Base-by-base conservation (phyloP, 106 monocot genomes). In the Narthecium ossifragum region DNA sequence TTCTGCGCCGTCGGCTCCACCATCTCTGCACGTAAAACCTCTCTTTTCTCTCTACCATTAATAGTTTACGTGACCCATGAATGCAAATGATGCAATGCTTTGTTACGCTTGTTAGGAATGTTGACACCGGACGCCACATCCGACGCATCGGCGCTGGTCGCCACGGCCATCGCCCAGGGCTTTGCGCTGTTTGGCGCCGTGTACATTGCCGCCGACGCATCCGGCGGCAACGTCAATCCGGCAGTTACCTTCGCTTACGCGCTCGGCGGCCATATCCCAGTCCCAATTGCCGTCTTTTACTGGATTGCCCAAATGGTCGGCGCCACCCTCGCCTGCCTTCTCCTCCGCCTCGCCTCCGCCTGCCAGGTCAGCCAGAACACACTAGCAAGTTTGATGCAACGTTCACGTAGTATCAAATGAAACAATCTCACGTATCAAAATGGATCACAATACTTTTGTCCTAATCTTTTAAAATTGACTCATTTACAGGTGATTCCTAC, bases 141-240 rank as follows among this genome's bases (percentile, higher is more conserved):
- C 13, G 81, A 78, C n/a, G 78, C 86, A 1, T 70, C 96, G 14
- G 61, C 90, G 0, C 68, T 90, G 48, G 64, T 90, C 20, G 86
- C 90, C 6, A 90, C 86, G 25, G 78, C 86, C 1, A 8, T 74
- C 8, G 83, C 96, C 31, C 96, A 96, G 46, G 90, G 59, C 7
- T 80, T 86, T 34, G 83, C 73, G 6, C 53, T 90, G 20, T 96
- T 81, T 48, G 96, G 63, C 3, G 72, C 86, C 6, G 73, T 86
- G 23, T 90, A 71, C 76, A 64, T 87, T 10, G 72, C 96, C 17
- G 69, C 68, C 1, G 84, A 86, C 33, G 69, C 67, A 38, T 96
- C 96, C 34, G 96, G 90, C 37, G 90, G 86, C 24, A 83, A 90
- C 55, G 61, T 87, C 27, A 96, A 96, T 61, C 96, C 96, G 1